Base-by-base conservation (phyloP, 2,329 filamentous ascomycete species). In the Tolypocladium capitatum region DNA sequence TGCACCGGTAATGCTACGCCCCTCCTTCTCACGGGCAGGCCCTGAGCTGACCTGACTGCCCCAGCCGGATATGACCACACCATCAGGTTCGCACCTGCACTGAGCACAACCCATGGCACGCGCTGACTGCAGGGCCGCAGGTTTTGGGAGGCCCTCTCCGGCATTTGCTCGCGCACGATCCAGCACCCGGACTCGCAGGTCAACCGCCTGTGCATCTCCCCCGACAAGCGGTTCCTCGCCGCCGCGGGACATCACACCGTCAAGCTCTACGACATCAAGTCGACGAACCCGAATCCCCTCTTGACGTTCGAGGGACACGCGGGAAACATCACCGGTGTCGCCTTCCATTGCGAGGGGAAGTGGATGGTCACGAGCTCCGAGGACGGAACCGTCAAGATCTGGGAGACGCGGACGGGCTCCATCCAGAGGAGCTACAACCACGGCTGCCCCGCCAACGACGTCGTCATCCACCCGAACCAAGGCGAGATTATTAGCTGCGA, bases 341-440 rank as follows among this genome's bases (percentile, higher is more conserved):
- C 90, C 11, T 98, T 98, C 64, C 92, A 98, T 66, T 97, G 91
- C 64, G 92, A 98, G 67, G 90, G 91, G 11, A 98, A 98, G 70
- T 98, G 92, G 92, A 96, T 98, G 86, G 92, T 97, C 18, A 98
- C 92, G 10, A 94, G 86, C 65, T 94, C 87, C 43, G 92, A 98
- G 67, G 92, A 98, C 62, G 87, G 90, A 58, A 94, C 88, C 0
- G 90, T 96, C 61, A 94, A 94, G 73, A 94, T 96, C 53, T 96
- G 90, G 90, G 91, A 96, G 64, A 95, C 89, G 5, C 75, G 90
- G 43, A 86, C 78, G 13, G 91, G 87, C 42, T 82, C 78, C 49
- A 81, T 97, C 47, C 92, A 98, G 68, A 80, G 92, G 47, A 95
- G 91, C 67, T 98, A 98, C 65, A 83, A 79, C 56, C 92, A 98